Percentiles rank a stretch among this genome's conserved stretches.
phyloP scores from a whole-genome alignment of 805 yeast species.

The Yarrowia sp. region DNA sequence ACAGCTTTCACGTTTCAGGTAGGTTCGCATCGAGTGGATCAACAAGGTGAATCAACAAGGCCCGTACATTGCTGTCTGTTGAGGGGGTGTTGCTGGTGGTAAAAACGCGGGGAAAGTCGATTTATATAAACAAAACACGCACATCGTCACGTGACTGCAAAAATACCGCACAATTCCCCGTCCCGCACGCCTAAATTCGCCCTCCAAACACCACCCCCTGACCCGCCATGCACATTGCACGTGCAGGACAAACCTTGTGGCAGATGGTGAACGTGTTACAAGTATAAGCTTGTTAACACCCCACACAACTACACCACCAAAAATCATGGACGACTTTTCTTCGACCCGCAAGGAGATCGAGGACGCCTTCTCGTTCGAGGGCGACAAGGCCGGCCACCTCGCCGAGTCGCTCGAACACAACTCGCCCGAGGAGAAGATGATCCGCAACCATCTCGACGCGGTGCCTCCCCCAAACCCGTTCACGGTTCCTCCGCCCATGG shows the following conservation, averaged over 20 bases:
- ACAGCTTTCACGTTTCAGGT: too few relatives aligned
- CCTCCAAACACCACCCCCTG: not conserved
- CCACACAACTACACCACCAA: not conserved
- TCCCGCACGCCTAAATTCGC: not conserved
- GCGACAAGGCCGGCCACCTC: not conserved
- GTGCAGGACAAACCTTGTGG: not conserved
- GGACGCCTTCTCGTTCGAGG: constrained; percentile 19
- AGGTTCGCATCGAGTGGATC: too few relatives aligned
- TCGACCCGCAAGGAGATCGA: constrained; percentile 12
- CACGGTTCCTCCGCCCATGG: constrained; percentile 11
- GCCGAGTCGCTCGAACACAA: not conserved
- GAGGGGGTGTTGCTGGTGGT: too few relatives aligned
- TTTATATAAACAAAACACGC: too few relatives aligned
- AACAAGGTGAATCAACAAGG: too few relatives aligned
- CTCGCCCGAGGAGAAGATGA: constrained; percentile 21
- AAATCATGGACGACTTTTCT: not conserved
- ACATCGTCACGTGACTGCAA: not conserved
- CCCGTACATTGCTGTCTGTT: too few relatives aligned
- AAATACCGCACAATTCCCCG: too few relatives aligned
- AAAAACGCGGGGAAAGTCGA: too few relatives aligned
- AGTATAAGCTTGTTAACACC: not conserved
- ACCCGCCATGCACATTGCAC: not conserved
- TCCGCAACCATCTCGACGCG: not conserved
- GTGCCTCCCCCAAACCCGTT: constrained; percentile 21
- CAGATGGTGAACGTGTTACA: not conserved